A percentile compares a stretch with the other conserved stretches of the same genome.
phyloP scores from a whole-genome alignment of 208 protist genomes.

The Trypanosoma platydactyli region DNA sequence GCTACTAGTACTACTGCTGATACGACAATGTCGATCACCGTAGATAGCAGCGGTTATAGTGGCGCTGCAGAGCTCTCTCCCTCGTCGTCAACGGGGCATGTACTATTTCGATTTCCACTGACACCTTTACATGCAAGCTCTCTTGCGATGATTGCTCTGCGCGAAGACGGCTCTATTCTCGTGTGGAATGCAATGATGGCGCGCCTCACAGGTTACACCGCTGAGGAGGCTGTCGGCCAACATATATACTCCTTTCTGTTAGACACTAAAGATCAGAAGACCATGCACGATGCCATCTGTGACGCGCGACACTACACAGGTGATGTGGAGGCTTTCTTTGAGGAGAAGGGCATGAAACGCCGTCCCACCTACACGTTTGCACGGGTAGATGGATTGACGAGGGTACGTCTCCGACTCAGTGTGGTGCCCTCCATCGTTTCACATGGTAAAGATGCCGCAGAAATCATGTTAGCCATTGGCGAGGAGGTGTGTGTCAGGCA shows the following conservation, averaged over 20 bases:
- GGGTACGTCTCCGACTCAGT: conserved; percentile 49
- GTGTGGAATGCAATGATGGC: conserved; percentile 72
- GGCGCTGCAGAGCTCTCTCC: neutral
- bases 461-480: conserved; percentile 76
- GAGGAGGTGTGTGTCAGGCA: conserved; percentile 48
- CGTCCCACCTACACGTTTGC: conserved; percentile 53
- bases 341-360: conserved; percentile 11
- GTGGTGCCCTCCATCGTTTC: conserved; percentile 64
- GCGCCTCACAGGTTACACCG: conserved; percentile 63
- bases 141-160: conserved; percentile 60
- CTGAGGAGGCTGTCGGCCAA: conserved; percentile 69
- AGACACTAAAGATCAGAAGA: conserved; percentile 66
- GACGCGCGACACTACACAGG: conserved; percentile 66
- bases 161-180: conserved; percentile 80
- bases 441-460: conserved; percentile 40
- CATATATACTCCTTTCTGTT: conserved; percentile 84
- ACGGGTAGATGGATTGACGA: conserved; percentile 78
- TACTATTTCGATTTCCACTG: conserved; percentile 55
- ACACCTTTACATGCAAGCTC: conserved; percentile 24
- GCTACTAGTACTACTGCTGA: conserved; percentile 20
- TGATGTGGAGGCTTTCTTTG: conserved; percentile 51
- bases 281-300: conserved; percentile 60
- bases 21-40: no score
- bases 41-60: neutral
- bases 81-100: conserved; percentile 20